Evolutionary conservation across 352 stramenopile species (phyloP), one percentile per base, ranked within the genome.

Genomic region (Phytophthora constricta): DNA sequence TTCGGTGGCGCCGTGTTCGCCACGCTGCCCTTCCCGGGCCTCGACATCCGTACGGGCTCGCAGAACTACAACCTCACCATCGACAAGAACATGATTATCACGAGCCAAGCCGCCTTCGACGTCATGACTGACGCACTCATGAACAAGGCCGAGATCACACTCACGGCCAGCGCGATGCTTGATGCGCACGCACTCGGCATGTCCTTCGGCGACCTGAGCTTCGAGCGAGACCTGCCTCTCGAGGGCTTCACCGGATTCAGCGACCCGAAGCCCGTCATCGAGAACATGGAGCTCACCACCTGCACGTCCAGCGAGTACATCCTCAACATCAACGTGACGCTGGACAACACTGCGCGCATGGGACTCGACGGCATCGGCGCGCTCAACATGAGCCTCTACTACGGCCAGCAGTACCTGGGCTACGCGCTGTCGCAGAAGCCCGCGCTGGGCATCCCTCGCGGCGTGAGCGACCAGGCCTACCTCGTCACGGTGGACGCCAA

Each of bases 381-480:
- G 39, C 72, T 92, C 60, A 92, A 92, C 63, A 70, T 92, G 68
- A 90, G 68, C 48, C 31, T 92, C 14, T 90, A 90, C 74, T 84
- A 84, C 58, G 61, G 72, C 5, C 53, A 87, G 22, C 56, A 85
- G 17, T 91, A 88, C 53, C 59, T 92, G 23, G 84, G 84, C 56
- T 89, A 86, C 66, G 79, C 79, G 1, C 19, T 87, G 16, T 87
- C 80, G 20, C 56, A 62, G 20, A 59, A 82, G 5, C 69, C 80
- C 13, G 59, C 76, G 17, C 48, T 80, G 25, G 80, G 80, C 8
- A 72, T 89, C 20, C 80, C 80, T 25, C 78, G 84, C n/a, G 84
- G 84, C 4, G 26, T 72, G n/a, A 79, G 50, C 41, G 43, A 77
- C 25, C 79, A 89, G 65, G 48, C 70, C 17, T 86, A 80, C 48